phyloP scores from a whole-genome alignment of 75 land plant genomes.

The Cupressus sempervirens region DNA sequence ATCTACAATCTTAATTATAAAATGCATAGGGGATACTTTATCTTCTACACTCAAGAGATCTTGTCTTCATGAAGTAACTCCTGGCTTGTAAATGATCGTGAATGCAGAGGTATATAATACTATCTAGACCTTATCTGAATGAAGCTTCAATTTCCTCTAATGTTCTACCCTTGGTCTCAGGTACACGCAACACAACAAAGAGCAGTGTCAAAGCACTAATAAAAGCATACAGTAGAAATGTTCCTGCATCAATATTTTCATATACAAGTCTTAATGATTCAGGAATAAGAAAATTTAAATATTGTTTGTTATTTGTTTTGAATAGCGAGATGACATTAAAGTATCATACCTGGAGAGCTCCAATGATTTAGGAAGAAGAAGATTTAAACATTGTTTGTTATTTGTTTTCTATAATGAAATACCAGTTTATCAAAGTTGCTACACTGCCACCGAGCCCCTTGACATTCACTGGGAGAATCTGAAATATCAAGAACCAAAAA shows the following conservation, averaged over 20 bases:
- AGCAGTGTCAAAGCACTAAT: conserved; percentile 35
- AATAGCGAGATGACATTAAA: background rate
- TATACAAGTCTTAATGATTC: conserved; percentile 16
- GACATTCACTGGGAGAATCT: conserved; percentile 74
- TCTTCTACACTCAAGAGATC: too few relatives aligned
- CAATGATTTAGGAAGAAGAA: too few relatives aligned
- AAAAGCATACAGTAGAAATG: conserved; percentile 43
- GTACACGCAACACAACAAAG: conserved; percentile 51
- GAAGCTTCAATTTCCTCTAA: conserved; percentile 65
- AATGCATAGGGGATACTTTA: too few relatives aligned
- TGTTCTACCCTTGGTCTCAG: conserved; percentile 70
- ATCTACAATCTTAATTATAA: too few relatives aligned
- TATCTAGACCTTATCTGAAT: background rate
- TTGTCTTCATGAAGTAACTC: too few relatives aligned
- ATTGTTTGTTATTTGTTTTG: background rate
- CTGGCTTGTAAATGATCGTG: too few relatives aligned
- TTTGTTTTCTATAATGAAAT: too few relatives aligned
- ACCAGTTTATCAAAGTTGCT: conserved; percentile 74
- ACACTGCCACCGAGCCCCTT: conserved; percentile 78
- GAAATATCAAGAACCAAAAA: background rate
- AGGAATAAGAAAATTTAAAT: background rate
- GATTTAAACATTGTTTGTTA: too few relatives aligned
- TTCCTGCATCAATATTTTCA: conserved; percentile 30
- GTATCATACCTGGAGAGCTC: too few relatives aligned
- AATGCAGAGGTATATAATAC: too few relatives aligned